Evolutionary conservation across 768 basidiomycete species (phyloP), one percentile per base, ranked within the genome.

Genomic region (Cyathus striatus): DNA sequence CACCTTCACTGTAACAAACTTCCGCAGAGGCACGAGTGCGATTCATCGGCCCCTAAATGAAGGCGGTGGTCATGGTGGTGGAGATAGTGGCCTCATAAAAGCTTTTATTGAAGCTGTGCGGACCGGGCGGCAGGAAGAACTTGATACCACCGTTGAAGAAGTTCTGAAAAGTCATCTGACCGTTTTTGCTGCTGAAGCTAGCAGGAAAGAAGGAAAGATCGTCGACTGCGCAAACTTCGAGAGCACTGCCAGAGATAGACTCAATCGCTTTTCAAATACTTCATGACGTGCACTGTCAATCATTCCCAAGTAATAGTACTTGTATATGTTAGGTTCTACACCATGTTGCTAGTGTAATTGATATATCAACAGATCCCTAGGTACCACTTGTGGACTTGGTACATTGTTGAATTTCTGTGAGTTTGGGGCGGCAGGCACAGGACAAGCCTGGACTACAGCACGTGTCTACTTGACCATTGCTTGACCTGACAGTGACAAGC

Each of bases 111-210:
- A 85, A 48, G 91, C 89, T 1, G 88, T 92, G 36, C 70, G 73
- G 43, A 72, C 66, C 7, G 73, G 74, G 3, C 69, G 76, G 42
- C 90, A 92, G 64, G 65, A 70, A 2, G 44, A 74, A 22, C 70
- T 93, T 23, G 83, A 80, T 23, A 87, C 86, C 14, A 67, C 77
- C 49, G 68, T 87, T 1, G 65, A 67, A 6, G 87, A 90, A 41
- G 76, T 90, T 14, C 61, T 92, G 44, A 79, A 73, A 57, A 86
- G 82, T 49, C 90, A 92, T 61, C 57, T 94, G 53, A 81, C 86
- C 1, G 88, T 91, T 24, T 93, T 94, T 65, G 91, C 91, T 43
- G 89, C 89, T 27, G 90, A 93, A 68, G 69, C 76, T 46, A 86
- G 87, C 50, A 69, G 90, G 49, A 72, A 60, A 44, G 76, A 86